These are phyloP conservation scores for Calonectria hongkongensis DNA, from an alignment of 2,329 filamentous ascomycete species.

Conservation along the genomic window DNA sequence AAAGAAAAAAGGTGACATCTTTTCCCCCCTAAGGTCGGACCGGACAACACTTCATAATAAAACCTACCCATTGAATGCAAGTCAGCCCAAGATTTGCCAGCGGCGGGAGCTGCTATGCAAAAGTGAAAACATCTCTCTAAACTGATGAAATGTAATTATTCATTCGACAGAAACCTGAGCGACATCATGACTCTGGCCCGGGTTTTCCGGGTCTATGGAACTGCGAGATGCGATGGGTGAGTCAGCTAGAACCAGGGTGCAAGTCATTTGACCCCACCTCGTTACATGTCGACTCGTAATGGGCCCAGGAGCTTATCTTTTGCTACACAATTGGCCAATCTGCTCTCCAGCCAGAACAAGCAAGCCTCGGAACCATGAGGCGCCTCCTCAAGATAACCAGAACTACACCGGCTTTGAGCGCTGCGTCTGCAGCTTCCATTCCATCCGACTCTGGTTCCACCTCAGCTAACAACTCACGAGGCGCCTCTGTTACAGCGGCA, in stretches of 20 bases:
- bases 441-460: conserved; percentile 7
- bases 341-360: background rate
- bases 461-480: background rate
- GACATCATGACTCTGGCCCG: no score
- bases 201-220: background rate
- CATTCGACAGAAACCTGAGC: no score
- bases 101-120: no score
- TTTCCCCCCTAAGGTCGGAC: no score
- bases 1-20: no score
- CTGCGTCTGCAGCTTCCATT: background rate
- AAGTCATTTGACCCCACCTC: background rate
- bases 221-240: background rate
- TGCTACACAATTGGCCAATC: background rate
- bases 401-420: background rate
- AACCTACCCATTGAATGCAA: no score
- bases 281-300: background rate
- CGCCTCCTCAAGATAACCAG: background rate
- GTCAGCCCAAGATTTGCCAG: no score
- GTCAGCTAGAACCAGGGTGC: background rate
- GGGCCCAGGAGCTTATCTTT: background rate
- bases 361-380: background rate
- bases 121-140: no score
- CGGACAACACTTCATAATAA: no score
- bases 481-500: conserved; percentile 3
- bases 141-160: no score